Evolutionary conservation across 257 asterid species (phyloP).

Genomic region (Solanum paucissectum): DNA sequence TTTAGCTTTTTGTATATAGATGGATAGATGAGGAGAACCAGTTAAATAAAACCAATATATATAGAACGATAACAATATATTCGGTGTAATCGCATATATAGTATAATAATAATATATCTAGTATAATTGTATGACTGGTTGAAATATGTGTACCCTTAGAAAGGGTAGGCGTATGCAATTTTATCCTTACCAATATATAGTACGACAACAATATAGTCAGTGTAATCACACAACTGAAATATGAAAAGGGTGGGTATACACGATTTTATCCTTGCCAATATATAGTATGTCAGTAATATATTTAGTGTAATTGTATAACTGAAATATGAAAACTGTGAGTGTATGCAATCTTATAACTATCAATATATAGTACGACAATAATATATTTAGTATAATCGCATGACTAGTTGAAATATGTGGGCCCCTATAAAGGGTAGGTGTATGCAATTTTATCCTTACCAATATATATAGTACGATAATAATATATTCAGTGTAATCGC

Average conservation of each 20-base stretch:
- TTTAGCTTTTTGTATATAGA: background rate
- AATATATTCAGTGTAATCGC: no score
- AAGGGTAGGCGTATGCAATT: background rate
- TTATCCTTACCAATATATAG: background rate
- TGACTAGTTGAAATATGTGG: no score
- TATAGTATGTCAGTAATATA: background rate
- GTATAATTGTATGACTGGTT: fast-evolving
- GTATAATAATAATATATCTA: background rate
- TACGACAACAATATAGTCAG: background rate
- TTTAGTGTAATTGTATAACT: background rate
- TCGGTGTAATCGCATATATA: fast-evolving
- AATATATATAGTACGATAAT: no score
- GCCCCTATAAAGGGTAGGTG: background rate
- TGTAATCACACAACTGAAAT: background rate
- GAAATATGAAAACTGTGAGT: background rate
- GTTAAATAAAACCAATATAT: background rate
- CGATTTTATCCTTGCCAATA: background rate
- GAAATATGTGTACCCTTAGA: background rate
- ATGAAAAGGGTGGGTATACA: no score
- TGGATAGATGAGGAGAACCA: background rate
- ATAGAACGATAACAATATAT: background rate
- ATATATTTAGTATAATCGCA: background rate
- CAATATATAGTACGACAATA: no score
- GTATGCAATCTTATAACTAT: no score
- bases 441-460: background rate